These are phyloP conservation scores for Wickerhamiella galacta DNA, from an alignment of 805 yeast genomes.

Conservation along the genomic window DNA sequence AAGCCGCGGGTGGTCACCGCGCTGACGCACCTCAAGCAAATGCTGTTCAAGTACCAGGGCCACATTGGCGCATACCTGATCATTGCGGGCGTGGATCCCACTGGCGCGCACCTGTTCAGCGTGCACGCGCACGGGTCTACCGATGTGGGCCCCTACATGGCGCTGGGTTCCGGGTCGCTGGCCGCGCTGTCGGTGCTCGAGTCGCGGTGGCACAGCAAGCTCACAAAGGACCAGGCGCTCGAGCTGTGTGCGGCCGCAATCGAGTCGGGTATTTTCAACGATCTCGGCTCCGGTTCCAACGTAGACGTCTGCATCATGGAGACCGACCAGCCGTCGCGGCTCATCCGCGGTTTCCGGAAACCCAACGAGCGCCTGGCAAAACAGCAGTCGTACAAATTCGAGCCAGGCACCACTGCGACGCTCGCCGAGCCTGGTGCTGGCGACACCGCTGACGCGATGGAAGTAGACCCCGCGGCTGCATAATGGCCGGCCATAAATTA, in stretches of 20 bases:
- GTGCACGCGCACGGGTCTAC: constrained; percentile 98
- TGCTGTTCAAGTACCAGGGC: constrained; percentile 91
- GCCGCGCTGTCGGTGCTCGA: constrained; percentile 98
- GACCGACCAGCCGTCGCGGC: constrained; percentile 54
- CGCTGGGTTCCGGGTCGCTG: constrained; percentile 90
- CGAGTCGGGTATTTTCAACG: constrained; percentile 97
- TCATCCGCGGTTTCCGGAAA: constrained; percentile 72
- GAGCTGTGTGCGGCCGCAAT: constrained; percentile 82
- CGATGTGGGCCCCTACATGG: constrained; percentile 83
- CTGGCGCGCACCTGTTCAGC: constrained; percentile 84
- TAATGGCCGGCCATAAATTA: too few relatives aligned
- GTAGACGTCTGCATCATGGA: constrained; percentile 97
- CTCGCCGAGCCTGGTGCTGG: constrained; percentile 49
- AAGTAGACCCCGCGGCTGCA: constrained; percentile 27
- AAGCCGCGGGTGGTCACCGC: constrained; percentile 90
- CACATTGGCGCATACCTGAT: constrained; percentile 93
- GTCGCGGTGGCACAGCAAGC: constrained; percentile 62
- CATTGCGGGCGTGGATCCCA: constrained; percentile 95
- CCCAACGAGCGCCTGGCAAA: constrained; percentile 81
- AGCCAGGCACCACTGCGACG: constrained; percentile 87
- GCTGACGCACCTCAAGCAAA: constrained; percentile 84
- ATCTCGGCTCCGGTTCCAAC: constrained; percentile 95
- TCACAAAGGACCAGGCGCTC: constrained; percentile 82
- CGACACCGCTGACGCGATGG: constrained; percentile 41
- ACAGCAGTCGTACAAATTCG: constrained; percentile 67